Conservation (phyloP, 2,329 filamentous ascomycete species). For the Aspergillus sp. region DNA sequence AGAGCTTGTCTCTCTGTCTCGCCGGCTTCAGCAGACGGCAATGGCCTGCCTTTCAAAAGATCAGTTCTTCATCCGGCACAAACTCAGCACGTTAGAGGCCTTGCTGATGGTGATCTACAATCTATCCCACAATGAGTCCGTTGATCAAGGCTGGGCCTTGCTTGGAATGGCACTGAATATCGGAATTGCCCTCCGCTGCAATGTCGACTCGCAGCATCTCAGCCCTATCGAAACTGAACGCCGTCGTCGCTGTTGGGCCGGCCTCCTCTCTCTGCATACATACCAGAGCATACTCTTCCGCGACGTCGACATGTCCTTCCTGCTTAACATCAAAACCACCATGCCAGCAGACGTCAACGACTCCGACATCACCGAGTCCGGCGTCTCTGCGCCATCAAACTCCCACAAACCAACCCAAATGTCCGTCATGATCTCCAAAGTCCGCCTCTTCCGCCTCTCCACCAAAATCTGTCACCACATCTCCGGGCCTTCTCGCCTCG, state of each 20-base stretch:
- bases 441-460: slow-evolving; percentile 29
- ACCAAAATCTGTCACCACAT: slow-evolving; percentile 25
- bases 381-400: slow-evolving; percentile 12
- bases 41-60: slow-evolving; percentile 31
- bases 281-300: slow-evolving; percentile 29
- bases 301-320: slow-evolving; percentile 22
- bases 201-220: slow-evolving; percentile 21
- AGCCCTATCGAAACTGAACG: slow-evolving; percentile 24
- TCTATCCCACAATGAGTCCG: slow-evolving; percentile 25
- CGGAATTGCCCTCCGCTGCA: slow-evolving; percentile 30
- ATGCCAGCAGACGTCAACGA: slow-evolving; percentile 28
- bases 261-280: slow-evolving; percentile 31
- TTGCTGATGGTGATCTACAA: slow-evolving; percentile 33
- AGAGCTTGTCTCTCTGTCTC: neutral
- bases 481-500: slow-evolving; percentile 7
- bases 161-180: slow-evolving; percentile 31
- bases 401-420: slow-evolving; percentile 27
- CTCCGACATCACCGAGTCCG: slow-evolving; percentile 15
- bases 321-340: slow-evolving; percentile 17
- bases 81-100: slow-evolving; percentile 30
- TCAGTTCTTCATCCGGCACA: slow-evolving; percentile 29
- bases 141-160: slow-evolving; percentile 29
- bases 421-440: slow-evolving; percentile 31
- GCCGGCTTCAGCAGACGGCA: slow-evolving; percentile 12
- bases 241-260: slow-evolving; percentile 33